A percentile compares a stretch with the other conserved stretches of the same genome.
Evolutionary conservation across 1,139 yeast genomes (phyloP).

Genomic region (Pichia sp.): DNA sequence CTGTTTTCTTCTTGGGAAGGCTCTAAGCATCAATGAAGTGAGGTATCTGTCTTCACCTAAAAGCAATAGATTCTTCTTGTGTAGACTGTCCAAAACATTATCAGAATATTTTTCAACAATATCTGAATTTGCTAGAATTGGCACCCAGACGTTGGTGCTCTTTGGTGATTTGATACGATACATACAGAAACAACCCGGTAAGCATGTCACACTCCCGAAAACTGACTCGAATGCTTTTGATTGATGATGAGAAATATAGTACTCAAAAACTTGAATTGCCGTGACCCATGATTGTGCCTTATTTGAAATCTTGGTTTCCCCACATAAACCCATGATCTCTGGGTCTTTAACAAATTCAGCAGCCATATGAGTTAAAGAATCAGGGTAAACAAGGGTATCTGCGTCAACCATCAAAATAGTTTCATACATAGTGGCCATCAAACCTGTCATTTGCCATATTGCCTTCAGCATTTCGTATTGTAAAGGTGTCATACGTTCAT

Average conservation of each 20-base stretch:
- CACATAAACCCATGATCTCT: conserved; percentile 89
- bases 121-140: conserved; percentile 92
- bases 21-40: conserved; percentile 82
- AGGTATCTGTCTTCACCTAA: conserved; percentile 93
- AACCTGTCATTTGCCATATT: conserved; percentile 84
- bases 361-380: conserved; percentile 85
- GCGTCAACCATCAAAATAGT: conserved; percentile 94
- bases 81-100: conserved; percentile 81
- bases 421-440: conserved; percentile 85
- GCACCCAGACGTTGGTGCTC: conserved; percentile 93
- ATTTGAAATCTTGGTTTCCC: conserved; percentile 93
- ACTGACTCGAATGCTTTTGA: conserved; percentile 95
- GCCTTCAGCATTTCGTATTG: conserved; percentile 77
- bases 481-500: conserved; percentile 94
- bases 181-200: conserved; percentile 97
- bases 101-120: conserved; percentile 93
- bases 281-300: conserved; percentile 88
- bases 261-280: conserved; percentile 92
- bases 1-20: conserved; percentile 91
- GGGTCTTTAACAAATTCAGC: conserved; percentile 94
- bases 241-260: conserved; percentile 93
- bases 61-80: conserved; percentile 79
- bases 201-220: conserved; percentile 94
- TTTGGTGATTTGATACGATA: conserved; percentile 93
- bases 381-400: conserved; percentile 89